phyloP scores from a whole-genome alignment of 768 basidiomycete species.

The Tubosaeta sp. region DNA sequence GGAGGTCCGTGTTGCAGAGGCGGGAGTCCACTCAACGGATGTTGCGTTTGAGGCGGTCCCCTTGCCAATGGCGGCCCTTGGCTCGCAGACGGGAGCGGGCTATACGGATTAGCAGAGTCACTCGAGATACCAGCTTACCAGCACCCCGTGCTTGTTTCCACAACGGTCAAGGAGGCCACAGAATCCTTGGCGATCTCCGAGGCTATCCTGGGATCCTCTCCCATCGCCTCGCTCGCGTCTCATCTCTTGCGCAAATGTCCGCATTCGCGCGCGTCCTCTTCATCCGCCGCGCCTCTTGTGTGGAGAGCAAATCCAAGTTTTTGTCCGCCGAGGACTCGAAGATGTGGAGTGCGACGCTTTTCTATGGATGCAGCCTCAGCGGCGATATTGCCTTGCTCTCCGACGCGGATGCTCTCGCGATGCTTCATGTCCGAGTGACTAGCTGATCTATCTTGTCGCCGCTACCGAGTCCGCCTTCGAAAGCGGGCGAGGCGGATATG shows the following conservation, averaged over 20 bases:
- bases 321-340: constrained; percentile 23
- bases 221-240: constrained; percentile 49
- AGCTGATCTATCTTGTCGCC: constrained; percentile 46
- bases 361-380: constrained; percentile 60
- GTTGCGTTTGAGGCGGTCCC: constrained; percentile 28
- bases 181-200: constrained; percentile 30
- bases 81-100: constrained; percentile 25
- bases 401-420: constrained; percentile 44
- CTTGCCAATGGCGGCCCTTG: constrained; percentile 29
- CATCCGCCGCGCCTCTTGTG: constrained; percentile 37
- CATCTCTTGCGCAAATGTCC: constrained; percentile 49
- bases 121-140: constrained; percentile 43
- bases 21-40: constrained; percentile 22
- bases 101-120: constrained; percentile 23
- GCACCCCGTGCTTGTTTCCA: constrained; percentile 47
- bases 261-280: constrained; percentile 57
- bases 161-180: constrained; percentile 53
- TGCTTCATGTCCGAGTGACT: constrained; percentile 55
- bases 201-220: constrained; percentile 23
- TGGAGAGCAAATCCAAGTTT: constrained; percentile 13
- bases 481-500: constrained; percentile 26
- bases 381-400: constrained; percentile 54
- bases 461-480: constrained; percentile 51
- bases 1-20: constrained; percentile 30
- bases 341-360: constrained; percentile 47